phyloP scores from a whole-genome alignment of 768 basidiomycete species.

The Tricholoma sp. region DNA sequence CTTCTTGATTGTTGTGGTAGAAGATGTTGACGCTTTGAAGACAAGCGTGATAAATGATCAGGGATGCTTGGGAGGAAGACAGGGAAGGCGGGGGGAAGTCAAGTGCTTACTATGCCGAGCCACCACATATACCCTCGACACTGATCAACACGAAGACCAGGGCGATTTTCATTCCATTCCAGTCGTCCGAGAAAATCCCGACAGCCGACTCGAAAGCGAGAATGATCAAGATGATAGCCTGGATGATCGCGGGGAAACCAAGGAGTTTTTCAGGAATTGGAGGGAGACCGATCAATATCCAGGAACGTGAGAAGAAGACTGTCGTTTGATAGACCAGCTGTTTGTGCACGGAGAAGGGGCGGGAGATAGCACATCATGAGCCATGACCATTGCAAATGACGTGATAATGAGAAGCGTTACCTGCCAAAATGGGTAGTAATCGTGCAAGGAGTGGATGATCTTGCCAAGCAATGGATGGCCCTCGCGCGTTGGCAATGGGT shows the following conservation, averaged over 20 bases:
- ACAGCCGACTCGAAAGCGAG: conserved; percentile 55
- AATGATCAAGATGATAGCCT: conserved; percentile 50
- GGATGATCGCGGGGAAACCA: conserved; percentile 62
- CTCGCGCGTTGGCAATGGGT: conserved; percentile 69
- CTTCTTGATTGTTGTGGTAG: not conserved
- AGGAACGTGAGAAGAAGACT: conserved; percentile 84
- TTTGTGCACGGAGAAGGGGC: not conserved
- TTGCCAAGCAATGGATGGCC: conserved; percentile 60
- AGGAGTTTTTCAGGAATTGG: conserved; percentile 60
- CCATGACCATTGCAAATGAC: not conserved
- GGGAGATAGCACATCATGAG: not conserved
- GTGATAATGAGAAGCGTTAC: conserved; percentile 31
- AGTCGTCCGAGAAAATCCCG: conserved; percentile 46
- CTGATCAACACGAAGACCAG: conserved; percentile 27
- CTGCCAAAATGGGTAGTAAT: conserved; percentile 97
- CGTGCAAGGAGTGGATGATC: conserved; percentile 79
- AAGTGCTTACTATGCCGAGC: not conserved
- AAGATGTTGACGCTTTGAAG: not conserved
- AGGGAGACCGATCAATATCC: conserved; percentile 71
- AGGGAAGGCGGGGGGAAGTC: not conserved
- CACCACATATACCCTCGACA: not conserved
- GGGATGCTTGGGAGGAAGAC: not conserved
- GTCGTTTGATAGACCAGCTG: conserved; percentile 55
- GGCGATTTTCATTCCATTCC: conserved; percentile 37
- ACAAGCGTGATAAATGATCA: not conserved